Evolutionary conservation across 805 yeast genomes (phyloP).

Genomic region (Kurtzmaniella fragi): DNA sequence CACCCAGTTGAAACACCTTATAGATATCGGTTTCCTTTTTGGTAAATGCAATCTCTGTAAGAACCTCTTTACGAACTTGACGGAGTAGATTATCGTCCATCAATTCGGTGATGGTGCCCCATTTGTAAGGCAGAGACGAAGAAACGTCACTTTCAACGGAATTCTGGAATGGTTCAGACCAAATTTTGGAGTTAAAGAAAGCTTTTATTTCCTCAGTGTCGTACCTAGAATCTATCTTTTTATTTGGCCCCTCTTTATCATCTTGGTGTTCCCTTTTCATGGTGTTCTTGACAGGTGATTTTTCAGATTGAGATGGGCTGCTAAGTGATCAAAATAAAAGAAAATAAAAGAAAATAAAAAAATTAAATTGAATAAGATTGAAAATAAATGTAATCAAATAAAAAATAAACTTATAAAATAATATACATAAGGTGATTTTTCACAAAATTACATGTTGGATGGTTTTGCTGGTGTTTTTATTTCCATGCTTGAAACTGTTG

Average conservation of each 20-base stretch:
- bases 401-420: too few species aligned
- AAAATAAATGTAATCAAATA: too few species aligned
- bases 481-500: too few species aligned
- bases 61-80: conserved; percentile 79
- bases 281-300: too few species aligned
- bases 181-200: conserved; percentile 46
- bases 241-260: neutral
- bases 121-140: conserved; percentile 71
- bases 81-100: conserved; percentile 74
- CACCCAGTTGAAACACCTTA: conserved; percentile 86
- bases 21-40: conserved; percentile 96
- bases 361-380: too few species aligned
- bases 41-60: conserved; percentile 81
- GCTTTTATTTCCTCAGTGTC: conserved; percentile 31
- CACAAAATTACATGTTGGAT: too few species aligned
- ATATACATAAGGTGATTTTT: too few species aligned
- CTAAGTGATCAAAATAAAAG: too few species aligned
- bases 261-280: too few species aligned
- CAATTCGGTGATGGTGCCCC: conserved; percentile 79
- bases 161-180: conserved; percentile 36
- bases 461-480: too few species aligned
- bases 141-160: conserved; percentile 40
- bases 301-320: too few species aligned
- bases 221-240: conserved; percentile 11
- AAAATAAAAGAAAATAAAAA: too few species aligned